Percentiles rank a stretch among this genome's conserved stretches.
These are phyloP conservation scores for Gymnopus androsaceus DNA, from an alignment of 1,284 basidiomycete species.

Conservation along the genomic window DNA sequence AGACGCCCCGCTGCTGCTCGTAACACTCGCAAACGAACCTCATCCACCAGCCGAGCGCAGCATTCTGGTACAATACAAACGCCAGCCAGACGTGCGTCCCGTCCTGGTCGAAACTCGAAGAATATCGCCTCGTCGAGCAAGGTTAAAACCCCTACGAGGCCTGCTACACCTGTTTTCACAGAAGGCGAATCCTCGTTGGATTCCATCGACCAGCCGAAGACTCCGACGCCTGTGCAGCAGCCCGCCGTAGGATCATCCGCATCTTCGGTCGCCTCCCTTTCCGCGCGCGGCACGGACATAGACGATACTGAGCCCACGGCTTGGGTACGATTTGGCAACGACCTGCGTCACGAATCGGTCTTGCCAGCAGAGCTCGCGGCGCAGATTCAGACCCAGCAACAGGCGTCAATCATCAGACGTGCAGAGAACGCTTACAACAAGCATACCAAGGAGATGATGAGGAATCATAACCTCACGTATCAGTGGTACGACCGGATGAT, in stretches of 20 bases:
- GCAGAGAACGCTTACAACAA: not conserved
- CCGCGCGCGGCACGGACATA: not conserved
- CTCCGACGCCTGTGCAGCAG: too few relatives aligned
- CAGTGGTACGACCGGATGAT: constrained; percentile 5
- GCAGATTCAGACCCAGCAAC: not conserved
- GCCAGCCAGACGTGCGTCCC: not conserved
- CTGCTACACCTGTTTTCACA: not conserved
- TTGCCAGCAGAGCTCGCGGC: not conserved
- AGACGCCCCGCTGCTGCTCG: not conserved
- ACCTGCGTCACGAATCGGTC: not conserved
- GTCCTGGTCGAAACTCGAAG: not conserved
- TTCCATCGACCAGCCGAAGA: not conserved
- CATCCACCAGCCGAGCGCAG: not conserved
- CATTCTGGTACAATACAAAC: not conserved
- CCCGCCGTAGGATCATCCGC: not conserved
- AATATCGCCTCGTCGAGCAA: not conserved
- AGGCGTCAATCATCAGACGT: not conserved
- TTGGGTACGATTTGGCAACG: not conserved
- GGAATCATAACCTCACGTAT: not conserved
- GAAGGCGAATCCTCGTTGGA: not conserved
- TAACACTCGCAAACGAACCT: not conserved
- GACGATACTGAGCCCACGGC: not conserved
- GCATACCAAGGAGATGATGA: constrained; percentile 1
- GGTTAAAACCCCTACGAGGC: not conserved
- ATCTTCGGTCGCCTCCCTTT: not conserved